Conservation (phyloP, 148 eudicot species). For the Chenopodium quinoa region DNA sequence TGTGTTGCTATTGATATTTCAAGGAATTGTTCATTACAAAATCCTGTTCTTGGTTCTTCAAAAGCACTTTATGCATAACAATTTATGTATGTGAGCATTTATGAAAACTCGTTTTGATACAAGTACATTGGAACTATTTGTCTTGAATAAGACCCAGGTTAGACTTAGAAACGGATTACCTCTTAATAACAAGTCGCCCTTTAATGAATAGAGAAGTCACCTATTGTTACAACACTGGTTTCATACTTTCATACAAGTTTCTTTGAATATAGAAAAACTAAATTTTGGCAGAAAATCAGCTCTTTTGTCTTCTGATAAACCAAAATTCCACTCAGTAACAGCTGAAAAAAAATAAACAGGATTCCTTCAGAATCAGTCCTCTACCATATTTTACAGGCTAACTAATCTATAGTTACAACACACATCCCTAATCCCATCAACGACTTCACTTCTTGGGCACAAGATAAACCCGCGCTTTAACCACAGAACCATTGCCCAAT, state of each 20-base stretch:
- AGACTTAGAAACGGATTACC: not conserved
- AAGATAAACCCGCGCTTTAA: slow-evolving; percentile 81
- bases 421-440: slow-evolving; percentile 1
- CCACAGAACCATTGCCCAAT: slow-evolving; percentile 66
- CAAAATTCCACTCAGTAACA: not conserved
- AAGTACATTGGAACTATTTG: not conserved
- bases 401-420: slow-evolving; percentile 13
- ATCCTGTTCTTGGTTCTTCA: not conserved
- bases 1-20: not conserved
- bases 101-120: too few species aligned
- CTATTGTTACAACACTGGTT: too few species aligned
- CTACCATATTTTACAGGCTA: slow-evolving; percentile 24
- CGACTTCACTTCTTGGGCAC: slow-evolving; percentile 46
- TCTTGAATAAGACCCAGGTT: not conserved
- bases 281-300: not conserved
- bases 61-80: not conserved
- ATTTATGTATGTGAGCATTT: not conserved
- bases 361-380: slow-evolving; percentile 11
- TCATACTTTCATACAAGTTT: too few species aligned
- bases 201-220: too few species aligned
- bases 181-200: too few species aligned
- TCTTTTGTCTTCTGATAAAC: not conserved
- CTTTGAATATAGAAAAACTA: too few species aligned
- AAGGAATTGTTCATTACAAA: not conserved
- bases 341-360: not conserved